Evolutionary conservation across 169 alveolate genomes (phyloP).

Genomic region (Plasmodium ovale): DNA sequence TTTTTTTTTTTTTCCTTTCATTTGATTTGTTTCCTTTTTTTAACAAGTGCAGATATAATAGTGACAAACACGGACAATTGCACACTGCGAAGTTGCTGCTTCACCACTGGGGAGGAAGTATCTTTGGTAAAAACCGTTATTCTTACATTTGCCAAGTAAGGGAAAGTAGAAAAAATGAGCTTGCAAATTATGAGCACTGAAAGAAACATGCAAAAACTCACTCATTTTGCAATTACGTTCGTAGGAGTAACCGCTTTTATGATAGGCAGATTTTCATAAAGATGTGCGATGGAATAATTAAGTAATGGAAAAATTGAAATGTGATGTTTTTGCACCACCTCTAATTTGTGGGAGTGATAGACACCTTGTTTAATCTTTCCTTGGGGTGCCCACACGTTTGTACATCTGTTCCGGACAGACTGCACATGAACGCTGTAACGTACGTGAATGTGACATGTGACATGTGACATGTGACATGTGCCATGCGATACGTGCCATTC

Average conservation of each 20-base stretch:
- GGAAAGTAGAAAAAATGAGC: neutral
- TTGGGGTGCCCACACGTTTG: neutral
- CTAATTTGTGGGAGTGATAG: too few species aligned
- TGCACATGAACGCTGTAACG: too few species aligned
- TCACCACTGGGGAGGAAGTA: slow-evolving; percentile 38
- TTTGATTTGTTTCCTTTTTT: neutral
- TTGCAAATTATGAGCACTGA: neutral
- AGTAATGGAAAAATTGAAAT: slow-evolving; percentile 17
- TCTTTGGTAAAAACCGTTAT: slow-evolving; percentile 31
- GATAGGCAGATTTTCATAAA: slow-evolving; percentile 68
- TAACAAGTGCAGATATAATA: slow-evolving; percentile 15
- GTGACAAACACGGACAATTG: slow-evolving; percentile 25
- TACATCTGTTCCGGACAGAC: neutral
- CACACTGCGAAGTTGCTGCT: slow-evolving; percentile 28
- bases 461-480: too few species aligned
- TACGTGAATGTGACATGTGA: too few species aligned
- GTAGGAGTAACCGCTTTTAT: slow-evolving; percentile 41
- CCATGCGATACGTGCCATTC: too few species aligned
- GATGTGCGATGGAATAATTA: slow-evolving; percentile 59
- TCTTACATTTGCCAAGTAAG: slow-evolving; percentile 36
- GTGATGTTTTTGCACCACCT: too few species aligned
- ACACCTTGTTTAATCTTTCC: too few species aligned
- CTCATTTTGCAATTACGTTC: slow-evolving; percentile 8
- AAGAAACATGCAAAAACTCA: neutral
- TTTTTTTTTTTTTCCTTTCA: neutral